Percentiles rank a stretch among this genome's conserved stretches.
These are phyloP conservation scores for Bretschneidera sinensis DNA, from an alignment of 345 rosid genomes.

Conservation along the genomic window DNA sequence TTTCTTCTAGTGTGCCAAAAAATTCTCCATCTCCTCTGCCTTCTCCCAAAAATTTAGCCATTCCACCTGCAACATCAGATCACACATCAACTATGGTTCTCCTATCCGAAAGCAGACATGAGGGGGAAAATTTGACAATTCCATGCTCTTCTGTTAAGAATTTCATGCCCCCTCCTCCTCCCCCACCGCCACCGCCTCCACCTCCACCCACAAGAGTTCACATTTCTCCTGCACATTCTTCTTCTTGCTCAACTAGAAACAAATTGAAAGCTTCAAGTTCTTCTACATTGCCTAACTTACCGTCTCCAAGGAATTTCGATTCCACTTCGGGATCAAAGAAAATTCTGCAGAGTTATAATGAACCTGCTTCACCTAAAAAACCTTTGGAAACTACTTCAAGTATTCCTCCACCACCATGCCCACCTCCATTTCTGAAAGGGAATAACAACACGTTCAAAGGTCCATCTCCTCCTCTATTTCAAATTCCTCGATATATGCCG, in stretches of 20 bases:
- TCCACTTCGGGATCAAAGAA: conserved; percentile 24
- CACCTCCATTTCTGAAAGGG: conserved; percentile 46
- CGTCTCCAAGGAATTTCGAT: conserved; percentile 27
- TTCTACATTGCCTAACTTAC: conserved; percentile 20
- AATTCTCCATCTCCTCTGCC: conserved; percentile 17
- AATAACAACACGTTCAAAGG: conserved; percentile 31
- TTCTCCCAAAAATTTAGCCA: conserved; percentile 12
- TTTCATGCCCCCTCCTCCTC: conserved; percentile 23
- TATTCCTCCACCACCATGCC: conserved; percentile 59
- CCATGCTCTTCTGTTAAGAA: conserved; percentile 15
- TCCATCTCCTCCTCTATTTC: conserved; percentile 70
- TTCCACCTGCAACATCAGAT: not conserved
- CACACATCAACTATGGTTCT: conserved; percentile 2
- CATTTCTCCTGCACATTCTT: conserved; percentile 1
- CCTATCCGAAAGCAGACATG: conserved; percentile 5
- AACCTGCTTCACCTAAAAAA: too few relatives aligned
- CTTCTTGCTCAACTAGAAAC: conserved; percentile 14
- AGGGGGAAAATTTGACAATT: not conserved
- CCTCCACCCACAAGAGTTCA: conserved; percentile 20
- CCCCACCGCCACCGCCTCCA: conserved; percentile 40
- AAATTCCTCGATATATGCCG: conserved; percentile 33
- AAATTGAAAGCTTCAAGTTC: conserved; percentile 24
- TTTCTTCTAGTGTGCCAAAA: conserved; percentile 22
- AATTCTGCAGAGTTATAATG: conserved; percentile 12
- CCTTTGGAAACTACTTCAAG: conserved; percentile 5